Percentiles rank a stretch among this genome's conserved stretches.
These are phyloP conservation scores for Penicillium sp. DNA, from an alignment of 2,329 filamentous ascomycete genomes.

Conservation along the genomic window DNA sequence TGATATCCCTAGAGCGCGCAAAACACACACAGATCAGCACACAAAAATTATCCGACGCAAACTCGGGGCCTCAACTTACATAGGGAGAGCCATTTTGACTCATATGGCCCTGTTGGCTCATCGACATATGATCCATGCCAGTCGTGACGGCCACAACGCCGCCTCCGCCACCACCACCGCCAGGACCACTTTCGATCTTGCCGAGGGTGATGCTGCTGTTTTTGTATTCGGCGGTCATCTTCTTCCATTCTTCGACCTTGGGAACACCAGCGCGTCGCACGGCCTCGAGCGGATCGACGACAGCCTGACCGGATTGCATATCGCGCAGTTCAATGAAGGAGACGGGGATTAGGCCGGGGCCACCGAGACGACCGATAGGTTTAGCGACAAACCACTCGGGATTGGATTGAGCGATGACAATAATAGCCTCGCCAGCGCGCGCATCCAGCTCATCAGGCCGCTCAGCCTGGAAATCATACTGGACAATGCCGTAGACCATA, in stretches of 20 bases:
- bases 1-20: constrained; percentile 36
- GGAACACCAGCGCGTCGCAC: constrained; percentile 89
- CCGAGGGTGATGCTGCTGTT: constrained; percentile 97
- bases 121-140: constrained; percentile 77
- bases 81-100: constrained; percentile 55
- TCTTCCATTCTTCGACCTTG: constrained; percentile 98
- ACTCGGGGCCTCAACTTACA: constrained; percentile 52
- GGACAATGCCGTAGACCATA: constrained; percentile 95
- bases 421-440: constrained; percentile 93
- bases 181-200: constrained; percentile 68
- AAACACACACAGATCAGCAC: constrained; percentile 2
- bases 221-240: constrained; percentile 98
- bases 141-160: constrained; percentile 65
- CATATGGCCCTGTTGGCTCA: constrained; percentile 62
- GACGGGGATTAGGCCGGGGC: constrained; percentile 92
- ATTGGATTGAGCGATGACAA: constrained; percentile 97
- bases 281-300: constrained; percentile 80
- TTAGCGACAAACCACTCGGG: constrained; percentile 99
- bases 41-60: no score
- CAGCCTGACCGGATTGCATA: constrained; percentile 83
- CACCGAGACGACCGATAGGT: constrained; percentile 95
- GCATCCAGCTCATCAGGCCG: constrained; percentile 95
- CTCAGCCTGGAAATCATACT: constrained; percentile 96
- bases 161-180: constrained; percentile 9
- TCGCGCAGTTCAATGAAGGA: constrained; percentile 96